Percentiles rank a stretch among this genome's conserved stretches.
Evolutionary conservation across 305 asterid genomes (phyloP).

Genomic region (Fraxinus paxiana): DNA sequence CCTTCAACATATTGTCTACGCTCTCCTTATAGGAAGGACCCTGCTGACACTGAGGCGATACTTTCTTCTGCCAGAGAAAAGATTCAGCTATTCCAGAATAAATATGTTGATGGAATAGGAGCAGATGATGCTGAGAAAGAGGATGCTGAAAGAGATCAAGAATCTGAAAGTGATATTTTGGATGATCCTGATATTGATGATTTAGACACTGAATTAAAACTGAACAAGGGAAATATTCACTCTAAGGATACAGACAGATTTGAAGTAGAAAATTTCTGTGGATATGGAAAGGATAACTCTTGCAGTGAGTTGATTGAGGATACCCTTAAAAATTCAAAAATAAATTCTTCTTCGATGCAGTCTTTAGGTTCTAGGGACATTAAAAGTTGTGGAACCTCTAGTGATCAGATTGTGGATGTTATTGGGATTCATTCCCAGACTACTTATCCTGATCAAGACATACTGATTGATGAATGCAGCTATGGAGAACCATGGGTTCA

Average conservation of each 20-base stretch:
- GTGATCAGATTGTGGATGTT: slow-evolving; percentile 27
- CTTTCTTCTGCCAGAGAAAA: slow-evolving; percentile 70
- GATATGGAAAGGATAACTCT: slow-evolving; percentile 24
- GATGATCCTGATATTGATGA: slow-evolving; percentile 75
- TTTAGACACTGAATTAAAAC: slow-evolving; percentile 44
- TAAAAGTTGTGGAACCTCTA: slow-evolving; percentile 35
- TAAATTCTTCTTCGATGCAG: slow-evolving; percentile 26
- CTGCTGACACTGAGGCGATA: slow-evolving; percentile 61
- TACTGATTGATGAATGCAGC: slow-evolving; percentile 44
- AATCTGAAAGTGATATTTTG: slow-evolving; percentile 66
- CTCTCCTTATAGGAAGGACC: slow-evolving; percentile 74
- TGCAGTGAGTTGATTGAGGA: slow-evolving; percentile 29
- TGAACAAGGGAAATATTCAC: slow-evolving; percentile 33
- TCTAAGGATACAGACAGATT: slow-evolving; percentile 28
- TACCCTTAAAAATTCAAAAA: slow-evolving; percentile 22
- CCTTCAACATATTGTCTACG: slow-evolving; percentile 92
- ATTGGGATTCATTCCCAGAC: slow-evolving; percentile 21
- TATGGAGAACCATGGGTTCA: slow-evolving; percentile 74
- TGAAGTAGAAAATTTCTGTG: slow-evolving; percentile 25
- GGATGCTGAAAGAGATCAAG: slow-evolving; percentile 70
- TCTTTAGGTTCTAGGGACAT: slow-evolving; percentile 30
- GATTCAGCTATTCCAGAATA: slow-evolving; percentile 54
- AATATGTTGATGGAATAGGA: slow-evolving; percentile 50
- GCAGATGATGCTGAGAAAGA: slow-evolving; percentile 69
- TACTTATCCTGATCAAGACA: slow-evolving; percentile 29